These are phyloP conservation scores for Entonaema liquescens DNA, from an alignment of 495 filamentous ascomycete species.

Conservation along the genomic window DNA sequence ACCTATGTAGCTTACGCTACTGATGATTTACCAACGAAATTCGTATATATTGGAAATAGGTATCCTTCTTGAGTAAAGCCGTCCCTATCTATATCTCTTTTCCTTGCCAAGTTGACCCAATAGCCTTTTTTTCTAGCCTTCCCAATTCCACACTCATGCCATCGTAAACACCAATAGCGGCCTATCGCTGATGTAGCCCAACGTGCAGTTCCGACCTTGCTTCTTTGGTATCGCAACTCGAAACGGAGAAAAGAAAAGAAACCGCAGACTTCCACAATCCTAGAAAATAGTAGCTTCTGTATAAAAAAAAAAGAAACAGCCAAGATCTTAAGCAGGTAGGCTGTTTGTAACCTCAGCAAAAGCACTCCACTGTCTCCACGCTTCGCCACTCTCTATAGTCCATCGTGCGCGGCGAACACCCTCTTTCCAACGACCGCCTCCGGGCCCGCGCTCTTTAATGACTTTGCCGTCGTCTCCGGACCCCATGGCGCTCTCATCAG, in stretches of 20 bases:
- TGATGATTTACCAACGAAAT: too few relatives aligned
- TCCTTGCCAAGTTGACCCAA: background rate
- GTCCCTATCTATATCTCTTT: background rate
- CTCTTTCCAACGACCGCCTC: constrained; percentile 89
- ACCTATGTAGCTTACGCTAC: too few relatives aligned
- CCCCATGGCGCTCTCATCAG: constrained; percentile 78
- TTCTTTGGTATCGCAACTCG: constrained; percentile 25
- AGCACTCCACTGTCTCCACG: constrained; percentile 73
- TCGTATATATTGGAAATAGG: background rate
- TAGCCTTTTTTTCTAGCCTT: background rate
- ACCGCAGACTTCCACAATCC: background rate
- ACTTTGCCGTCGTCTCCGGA: constrained; percentile 70
- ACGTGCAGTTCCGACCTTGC: background rate
- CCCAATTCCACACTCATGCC: background rate
- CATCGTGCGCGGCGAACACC: constrained; percentile 84
- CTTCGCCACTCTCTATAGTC: constrained; percentile 82
- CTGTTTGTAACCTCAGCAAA: constrained; percentile 69
- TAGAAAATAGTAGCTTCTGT: background rate
- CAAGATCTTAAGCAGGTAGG: constrained; percentile 29
- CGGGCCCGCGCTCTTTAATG: constrained; percentile 80
- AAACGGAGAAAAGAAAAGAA: background rate
- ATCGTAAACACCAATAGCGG: background rate
- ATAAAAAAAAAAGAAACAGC: background rate
- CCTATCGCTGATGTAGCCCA: background rate
- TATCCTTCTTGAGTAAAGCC: background rate